Conservation (phyloP, 2,329 filamentous ascomycete species). For the Macroventuria anomochaeta region DNA sequence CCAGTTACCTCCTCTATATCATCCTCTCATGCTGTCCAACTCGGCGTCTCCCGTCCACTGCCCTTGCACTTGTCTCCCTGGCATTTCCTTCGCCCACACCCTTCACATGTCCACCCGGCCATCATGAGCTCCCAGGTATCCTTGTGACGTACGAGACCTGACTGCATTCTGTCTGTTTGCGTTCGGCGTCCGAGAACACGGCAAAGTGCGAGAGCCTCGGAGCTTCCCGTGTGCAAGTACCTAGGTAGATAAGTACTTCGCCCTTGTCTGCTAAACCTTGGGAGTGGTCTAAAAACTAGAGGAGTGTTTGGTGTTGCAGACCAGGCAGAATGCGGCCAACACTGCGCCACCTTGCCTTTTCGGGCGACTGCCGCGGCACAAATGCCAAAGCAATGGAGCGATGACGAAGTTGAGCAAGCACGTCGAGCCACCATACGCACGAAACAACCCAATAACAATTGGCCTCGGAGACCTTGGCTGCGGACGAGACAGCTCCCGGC, state of each 20-base stretch:
- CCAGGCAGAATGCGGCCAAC: slow-evolving; percentile 10
- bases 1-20: too few species aligned
- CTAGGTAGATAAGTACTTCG: background rate
- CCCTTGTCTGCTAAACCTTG: background rate
- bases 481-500: slow-evolving; percentile 3
- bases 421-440: background rate
- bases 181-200: background rate
- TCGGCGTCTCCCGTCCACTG: too few species aligned
- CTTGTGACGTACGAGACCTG: too few species aligned
- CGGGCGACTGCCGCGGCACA: slow-evolving; percentile 3
- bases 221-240: too few species aligned
- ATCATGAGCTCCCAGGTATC: too few species aligned
- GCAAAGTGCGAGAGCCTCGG: background rate
- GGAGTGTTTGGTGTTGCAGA: slow-evolving; percentile 5
- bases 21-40: too few species aligned
- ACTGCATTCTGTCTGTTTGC: too few species aligned
- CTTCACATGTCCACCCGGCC: too few species aligned
- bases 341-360: slow-evolving; percentile 3
- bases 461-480: slow-evolving; percentile 14
- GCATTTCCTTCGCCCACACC: too few species aligned
- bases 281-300: too few species aligned
- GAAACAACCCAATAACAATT: background rate
- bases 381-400: background rate
- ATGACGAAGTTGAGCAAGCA: slow-evolving; percentile 8
- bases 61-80: too few species aligned